Evolutionary conservation across 116 monocot genomes (phyloP), one percentile per base, ranked within the genome.

Genomic region (Posidonia oceanica): DNA sequence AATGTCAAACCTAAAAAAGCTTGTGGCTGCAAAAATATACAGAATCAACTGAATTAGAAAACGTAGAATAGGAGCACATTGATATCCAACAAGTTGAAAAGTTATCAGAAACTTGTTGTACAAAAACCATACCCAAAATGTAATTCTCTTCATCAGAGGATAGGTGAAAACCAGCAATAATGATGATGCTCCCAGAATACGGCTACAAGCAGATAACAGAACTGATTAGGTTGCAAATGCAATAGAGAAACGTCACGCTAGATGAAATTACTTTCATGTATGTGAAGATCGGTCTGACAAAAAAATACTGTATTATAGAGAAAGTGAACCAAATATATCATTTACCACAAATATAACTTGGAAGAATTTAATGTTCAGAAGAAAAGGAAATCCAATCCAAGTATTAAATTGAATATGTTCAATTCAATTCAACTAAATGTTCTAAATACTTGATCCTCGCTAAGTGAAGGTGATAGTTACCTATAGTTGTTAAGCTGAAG

Each of bases 71-170:
- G 12, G 48, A 48, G 7, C 48, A 48, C 0, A 44, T 52, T 54
- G 51, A 15, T 54, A 52, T 6, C 2, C 42, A 36, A 44, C 20
- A 68, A 44, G 12, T 29, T 51, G 5, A 4, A 68, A 68, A 57
- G 0, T 56, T 39, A 17, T 17, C 23, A 39, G 37, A 38, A 39
- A 67, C 4, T 10, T 21, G 18, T 21, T 70, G 36, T 39, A 18
- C 36, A 18, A 39, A 54, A 63, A 39, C 29, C 74, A 69, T 82
- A 97, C 92, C 89, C 92, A 97, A 81, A 92, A 97, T 66, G 97
- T 97, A 20, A 87, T 60, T 74, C 97, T 86, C 80, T 97, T 97
- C 97, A 97, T 97, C 3, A 97, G 88, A 74, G 97, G 97, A 79
- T 92, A 97, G 5, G 92, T 66, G 76, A 92, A 97, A 70, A 92